phyloP scores from a whole-genome alignment of 2,329 filamentous ascomycete genomes.

The Botrytis byssoidea region DNA sequence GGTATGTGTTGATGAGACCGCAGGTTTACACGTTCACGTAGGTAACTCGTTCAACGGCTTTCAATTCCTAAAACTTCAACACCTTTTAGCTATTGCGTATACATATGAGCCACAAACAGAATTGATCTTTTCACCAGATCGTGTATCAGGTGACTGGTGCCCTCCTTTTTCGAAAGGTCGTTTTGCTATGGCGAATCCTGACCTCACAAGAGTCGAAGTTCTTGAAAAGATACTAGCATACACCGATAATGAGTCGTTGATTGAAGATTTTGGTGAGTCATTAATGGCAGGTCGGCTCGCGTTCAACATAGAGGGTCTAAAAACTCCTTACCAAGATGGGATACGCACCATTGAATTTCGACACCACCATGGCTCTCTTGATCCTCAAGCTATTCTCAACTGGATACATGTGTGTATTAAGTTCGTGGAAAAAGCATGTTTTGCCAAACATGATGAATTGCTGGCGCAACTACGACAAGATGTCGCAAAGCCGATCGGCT shows the following conservation, averaged over 20 bases:
- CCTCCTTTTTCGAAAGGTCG: not conserved
- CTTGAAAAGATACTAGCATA: not conserved
- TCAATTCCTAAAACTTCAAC: slow-evolving; percentile 31
- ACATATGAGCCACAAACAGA: slow-evolving; percentile 34
- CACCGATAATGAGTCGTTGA: not conserved
- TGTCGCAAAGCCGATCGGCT: not conserved
- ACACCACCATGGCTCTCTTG: slow-evolving; percentile 31
- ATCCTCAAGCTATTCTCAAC: slow-evolving; percentile 22
- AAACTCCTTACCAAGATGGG: not conserved
- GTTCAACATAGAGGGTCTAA: not conserved
- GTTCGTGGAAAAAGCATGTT: slow-evolving; percentile 20
- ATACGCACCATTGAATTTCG: slow-evolving; percentile 33
- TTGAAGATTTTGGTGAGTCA: not conserved
- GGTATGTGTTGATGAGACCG: slow-evolving; percentile 30
- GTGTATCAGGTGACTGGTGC: not conserved
- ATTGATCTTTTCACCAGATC: not conserved
- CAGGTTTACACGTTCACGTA: slow-evolving; percentile 39
- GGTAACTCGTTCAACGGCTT: slow-evolving; percentile 33
- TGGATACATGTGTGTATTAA: slow-evolving; percentile 29
- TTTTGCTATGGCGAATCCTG: not conserved
- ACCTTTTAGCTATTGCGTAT: slow-evolving; percentile 32
- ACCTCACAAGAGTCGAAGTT: not conserved
- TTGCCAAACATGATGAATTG: slow-evolving; percentile 2
- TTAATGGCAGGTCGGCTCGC: not conserved
- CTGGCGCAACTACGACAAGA: not conserved